A percentile compares a stretch with the other conserved stretches of the same genome.
phyloP scores from a whole-genome alignment of 768 basidiomycete genomes.

The Boletus tylopilopsis region DNA sequence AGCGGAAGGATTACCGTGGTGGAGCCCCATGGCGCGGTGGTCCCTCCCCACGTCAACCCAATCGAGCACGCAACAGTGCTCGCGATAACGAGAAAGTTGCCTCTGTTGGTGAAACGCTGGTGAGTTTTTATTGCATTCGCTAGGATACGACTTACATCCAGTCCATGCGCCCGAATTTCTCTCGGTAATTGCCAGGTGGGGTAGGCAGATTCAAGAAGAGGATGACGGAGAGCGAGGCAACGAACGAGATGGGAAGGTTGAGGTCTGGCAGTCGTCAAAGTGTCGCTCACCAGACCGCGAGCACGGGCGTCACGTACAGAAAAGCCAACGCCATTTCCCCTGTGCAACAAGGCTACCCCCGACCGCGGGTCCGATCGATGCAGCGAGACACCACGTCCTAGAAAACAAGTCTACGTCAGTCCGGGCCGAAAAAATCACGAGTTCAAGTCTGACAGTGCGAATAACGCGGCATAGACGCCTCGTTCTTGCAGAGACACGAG shows the following conservation, averaged over 20 bases:
- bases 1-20: conserved; percentile 40
- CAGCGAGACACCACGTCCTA: conserved; percentile 34
- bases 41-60: conserved; percentile 42
- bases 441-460: conserved; percentile 9
- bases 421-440: neutral
- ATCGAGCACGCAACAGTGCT: conserved; percentile 28
- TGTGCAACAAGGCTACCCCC: conserved; percentile 33
- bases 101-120: conserved; percentile 21
- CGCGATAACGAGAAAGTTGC: conserved; percentile 32
- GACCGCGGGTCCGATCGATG: conserved; percentile 32
- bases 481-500: conserved; percentile 41
- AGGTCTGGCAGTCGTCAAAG: conserved; percentile 28
- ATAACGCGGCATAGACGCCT: conserved; percentile 33
- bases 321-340: conserved; percentile 41
- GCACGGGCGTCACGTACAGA: conserved; percentile 28
- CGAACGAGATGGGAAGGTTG: conserved; percentile 35
- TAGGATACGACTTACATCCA: conserved; percentile 30
- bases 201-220: conserved; percentile 32
- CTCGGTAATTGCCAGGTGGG: conserved; percentile 29
- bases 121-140: neutral
- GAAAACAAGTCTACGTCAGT: neutral
- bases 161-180: conserved; percentile 37
- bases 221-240: conserved; percentile 21
- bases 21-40: conserved; percentile 39
- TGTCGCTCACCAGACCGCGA: neutral